Evolutionary conservation across 306 rosid species (phyloP).

Genomic region (Cucurbita argyrosperma): DNA sequence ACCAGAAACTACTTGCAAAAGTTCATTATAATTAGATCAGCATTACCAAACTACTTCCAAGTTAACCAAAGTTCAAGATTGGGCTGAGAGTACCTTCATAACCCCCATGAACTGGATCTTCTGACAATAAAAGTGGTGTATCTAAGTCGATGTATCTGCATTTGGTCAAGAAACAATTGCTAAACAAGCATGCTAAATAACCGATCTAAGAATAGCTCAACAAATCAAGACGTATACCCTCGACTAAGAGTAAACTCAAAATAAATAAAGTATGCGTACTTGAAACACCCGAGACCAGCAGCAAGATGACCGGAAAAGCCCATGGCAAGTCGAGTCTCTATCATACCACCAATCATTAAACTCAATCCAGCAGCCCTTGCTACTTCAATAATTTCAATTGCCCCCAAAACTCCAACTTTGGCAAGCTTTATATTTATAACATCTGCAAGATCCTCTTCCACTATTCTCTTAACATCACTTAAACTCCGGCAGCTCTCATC

Average conservation of each 20-base stretch:
- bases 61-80: background rate
- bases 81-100: slow-evolving; percentile 46
- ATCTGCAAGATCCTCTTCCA: slow-evolving; percentile 47
- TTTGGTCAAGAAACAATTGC: background rate
- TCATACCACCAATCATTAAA: slow-evolving; percentile 91
- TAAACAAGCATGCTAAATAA: too few species aligned
- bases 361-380: slow-evolving; percentile 44
- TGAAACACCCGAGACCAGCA: slow-evolving; percentile 78
- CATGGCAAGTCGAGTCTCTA: slow-evolving; percentile 86
- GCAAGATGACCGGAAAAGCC: slow-evolving; percentile 89
- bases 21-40: background rate
- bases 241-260: background rate
- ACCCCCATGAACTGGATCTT: slow-evolving; percentile 79
- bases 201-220: too few species aligned
- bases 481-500: slow-evolving; percentile 83
- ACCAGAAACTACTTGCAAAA: slow-evolving; percentile 45
- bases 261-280: slow-evolving; percentile 19
- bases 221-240: too few species aligned
- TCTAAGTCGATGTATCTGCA: slow-evolving; percentile 75
- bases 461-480: slow-evolving; percentile 56
- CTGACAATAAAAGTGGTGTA: slow-evolving; percentile 60
- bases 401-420: slow-evolving; percentile 73
- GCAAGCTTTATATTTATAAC: slow-evolving; percentile 87
- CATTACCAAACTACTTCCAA: background rate
- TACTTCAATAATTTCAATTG: slow-evolving; percentile 56